These are phyloP conservation scores for Apiospora kogelbergensis DNA, from an alignment of 2,329 filamentous ascomycete genomes.

Conservation along the genomic window DNA sequence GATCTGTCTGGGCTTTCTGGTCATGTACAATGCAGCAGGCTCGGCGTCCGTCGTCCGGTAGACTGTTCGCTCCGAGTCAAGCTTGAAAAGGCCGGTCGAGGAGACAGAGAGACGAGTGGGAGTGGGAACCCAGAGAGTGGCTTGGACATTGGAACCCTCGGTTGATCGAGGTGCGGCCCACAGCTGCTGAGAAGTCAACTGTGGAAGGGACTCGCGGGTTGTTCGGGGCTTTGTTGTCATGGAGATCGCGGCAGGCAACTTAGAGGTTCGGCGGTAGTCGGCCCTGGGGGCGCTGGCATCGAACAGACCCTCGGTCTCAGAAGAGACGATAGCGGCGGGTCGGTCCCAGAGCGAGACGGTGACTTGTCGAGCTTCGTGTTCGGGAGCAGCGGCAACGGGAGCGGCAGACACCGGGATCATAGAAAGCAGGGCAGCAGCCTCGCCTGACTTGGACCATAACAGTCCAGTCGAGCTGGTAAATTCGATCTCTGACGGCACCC, in stretches of 20 bases:
- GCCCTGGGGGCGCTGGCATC: conserved; percentile 18
- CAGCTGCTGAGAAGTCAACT: conserved; percentile 33
- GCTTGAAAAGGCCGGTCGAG: conserved; percentile 28
- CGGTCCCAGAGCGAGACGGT: conserved; percentile 19
- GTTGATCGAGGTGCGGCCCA: conserved; percentile 26
- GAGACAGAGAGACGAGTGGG: neutral
- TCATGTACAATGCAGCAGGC: conserved; percentile 35
- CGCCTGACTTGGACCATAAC: neutral
- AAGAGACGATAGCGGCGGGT: conserved; percentile 1
- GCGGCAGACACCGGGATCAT: neutral
- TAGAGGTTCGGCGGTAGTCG: conserved; percentile 21
- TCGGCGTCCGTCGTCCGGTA: conserved; percentile 33
- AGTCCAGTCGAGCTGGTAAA: conserved; percentile 13
- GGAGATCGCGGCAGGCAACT: conserved; percentile 19
- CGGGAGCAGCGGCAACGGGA: neutral
- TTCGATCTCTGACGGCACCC: conserved; percentile 21
- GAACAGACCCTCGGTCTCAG: conserved; percentile 20
- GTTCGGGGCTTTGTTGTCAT: conserved; percentile 19
- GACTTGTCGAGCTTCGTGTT: neutral
- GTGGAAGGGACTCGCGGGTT: conserved; percentile 24
- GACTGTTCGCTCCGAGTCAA: conserved; percentile 29
- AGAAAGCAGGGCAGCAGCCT: neutral
- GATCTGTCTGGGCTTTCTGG: conserved; percentile 32
- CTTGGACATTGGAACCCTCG: neutral
- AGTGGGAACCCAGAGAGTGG: neutral